Conservation (phyloP, 2,329 filamentous ascomycete genomes). For the Ascosphaera aggregata region DNA sequence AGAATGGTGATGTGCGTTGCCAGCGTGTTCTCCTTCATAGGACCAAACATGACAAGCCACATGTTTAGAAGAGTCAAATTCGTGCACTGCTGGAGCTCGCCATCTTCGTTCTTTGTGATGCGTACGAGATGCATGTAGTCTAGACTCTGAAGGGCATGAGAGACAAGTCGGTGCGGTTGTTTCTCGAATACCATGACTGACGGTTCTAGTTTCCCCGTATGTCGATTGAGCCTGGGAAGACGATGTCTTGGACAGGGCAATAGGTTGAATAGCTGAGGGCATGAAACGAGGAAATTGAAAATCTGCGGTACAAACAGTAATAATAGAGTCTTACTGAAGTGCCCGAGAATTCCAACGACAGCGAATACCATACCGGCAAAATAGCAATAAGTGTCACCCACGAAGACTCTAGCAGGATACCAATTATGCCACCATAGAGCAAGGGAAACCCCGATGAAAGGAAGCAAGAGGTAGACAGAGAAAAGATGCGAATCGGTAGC, state of each 20-base stretch:
- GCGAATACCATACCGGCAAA: conserved; percentile 99
- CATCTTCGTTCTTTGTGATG: conserved; percentile 42
- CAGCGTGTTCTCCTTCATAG: conserved; percentile 65
- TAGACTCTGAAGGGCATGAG: conserved; percentile 41
- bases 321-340: conserved; percentile 92
- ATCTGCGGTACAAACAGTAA: conserved; percentile 82
- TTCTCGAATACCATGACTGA: conserved; percentile 57
- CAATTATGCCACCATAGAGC: conserved; percentile 82
- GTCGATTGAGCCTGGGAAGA: conserved; percentile 66
- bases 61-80: conserved; percentile 91
- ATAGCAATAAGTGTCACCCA: conserved; percentile 98
- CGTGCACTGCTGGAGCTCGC: conserved; percentile 52
- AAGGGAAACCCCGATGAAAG: conserved; percentile 77
- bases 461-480: conserved; percentile 80
- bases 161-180: conserved; percentile 44
- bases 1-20: conserved; percentile 58
- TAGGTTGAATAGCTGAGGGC: conserved; percentile 71
- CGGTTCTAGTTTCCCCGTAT: conserved; percentile 65
- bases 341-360: conserved; percentile 84
- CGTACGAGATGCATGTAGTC: conserved; percentile 43
- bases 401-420: conserved; percentile 88
- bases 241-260: conserved; percentile 86
- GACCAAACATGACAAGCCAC: conserved; percentile 89
- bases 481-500: conserved; percentile 92
- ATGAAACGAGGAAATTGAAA: conserved; percentile 90